Conservation (phyloP, 2,329 filamentous ascomycete species). For the Talaromyces marneffei region DNA sequence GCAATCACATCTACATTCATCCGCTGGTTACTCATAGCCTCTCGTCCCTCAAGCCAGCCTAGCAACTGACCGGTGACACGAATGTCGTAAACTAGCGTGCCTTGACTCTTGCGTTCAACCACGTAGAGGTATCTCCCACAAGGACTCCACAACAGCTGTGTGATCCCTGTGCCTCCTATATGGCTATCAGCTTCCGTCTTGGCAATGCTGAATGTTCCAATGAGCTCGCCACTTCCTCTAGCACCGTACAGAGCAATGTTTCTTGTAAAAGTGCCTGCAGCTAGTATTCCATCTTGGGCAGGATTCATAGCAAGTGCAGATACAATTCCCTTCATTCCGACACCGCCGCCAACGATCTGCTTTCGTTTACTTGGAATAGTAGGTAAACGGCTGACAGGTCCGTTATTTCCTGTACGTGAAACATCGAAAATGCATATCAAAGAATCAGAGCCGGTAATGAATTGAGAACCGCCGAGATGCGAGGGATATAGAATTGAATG, state of each 20-base stretch:
- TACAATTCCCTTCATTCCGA: constrained; percentile 53
- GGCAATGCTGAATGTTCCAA: constrained; percentile 48
- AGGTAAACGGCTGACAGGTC: constrained; percentile 41
- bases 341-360: constrained; percentile 41
- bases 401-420: constrained; percentile 39
- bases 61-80: constrained; percentile 49
- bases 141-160: constrained; percentile 52
- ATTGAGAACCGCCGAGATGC: constrained; percentile 42
- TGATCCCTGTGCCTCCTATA: constrained; percentile 50
- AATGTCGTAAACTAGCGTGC: constrained; percentile 54
- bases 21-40: constrained; percentile 49
- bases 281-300: constrained; percentile 44
- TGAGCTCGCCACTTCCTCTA: constrained; percentile 43
- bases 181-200: constrained; percentile 33
- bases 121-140: constrained; percentile 55
- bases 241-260: constrained; percentile 52
- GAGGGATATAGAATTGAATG: constrained; percentile 50
- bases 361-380: constrained; percentile 48
- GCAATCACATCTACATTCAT: constrained; percentile 49
- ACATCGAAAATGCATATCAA: constrained; percentile 54
- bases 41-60: constrained; percentile 44
- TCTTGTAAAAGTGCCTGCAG: constrained; percentile 54
- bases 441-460: constrained; percentile 54
- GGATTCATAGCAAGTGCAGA: constrained; percentile 46
- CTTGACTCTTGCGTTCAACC: constrained; percentile 52